Percentiles rank a stretch among this genome's conserved stretches.
These are phyloP conservation scores for Alternaria sp. DNA, from an alignment of 2,329 filamentous ascomycete species.

Conservation along the genomic window DNA sequence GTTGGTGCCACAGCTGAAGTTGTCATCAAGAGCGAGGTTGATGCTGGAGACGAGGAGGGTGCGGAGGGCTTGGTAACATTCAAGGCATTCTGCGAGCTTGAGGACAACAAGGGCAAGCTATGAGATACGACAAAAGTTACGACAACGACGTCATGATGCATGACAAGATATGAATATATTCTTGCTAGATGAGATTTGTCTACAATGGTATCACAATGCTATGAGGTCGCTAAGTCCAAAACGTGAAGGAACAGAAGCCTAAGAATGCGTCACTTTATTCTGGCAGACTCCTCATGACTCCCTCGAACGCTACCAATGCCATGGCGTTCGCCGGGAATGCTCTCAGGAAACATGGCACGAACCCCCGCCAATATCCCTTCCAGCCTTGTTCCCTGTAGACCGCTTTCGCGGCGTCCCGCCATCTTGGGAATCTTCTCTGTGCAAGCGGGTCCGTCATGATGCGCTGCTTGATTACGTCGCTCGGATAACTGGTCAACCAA, in stretches of 20 bases:
- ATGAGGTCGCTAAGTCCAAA: not conserved
- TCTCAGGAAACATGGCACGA: constrained; percentile 89
- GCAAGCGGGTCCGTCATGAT: constrained; percentile 96
- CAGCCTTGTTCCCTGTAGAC: constrained; percentile 80
- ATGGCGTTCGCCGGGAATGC: constrained; percentile 97
- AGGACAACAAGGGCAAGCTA: constrained; percentile 42
- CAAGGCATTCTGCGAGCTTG: constrained; percentile 90
- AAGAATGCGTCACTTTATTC: constrained; percentile 26
- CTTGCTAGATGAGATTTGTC: not conserved
- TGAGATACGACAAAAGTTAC: constrained; percentile 16
- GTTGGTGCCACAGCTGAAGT: constrained; percentile 89
- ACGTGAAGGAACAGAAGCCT: not conserved
- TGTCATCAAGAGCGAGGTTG: constrained; percentile 73
- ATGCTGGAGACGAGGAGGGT: constrained; percentile 44
- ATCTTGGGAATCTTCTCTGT: constrained; percentile 70
- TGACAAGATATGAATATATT: not conserved
- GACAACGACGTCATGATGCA: not conserved
- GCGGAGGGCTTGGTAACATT: constrained; percentile 81
- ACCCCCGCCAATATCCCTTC: constrained; percentile 89
- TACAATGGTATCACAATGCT: constrained; percentile 4
- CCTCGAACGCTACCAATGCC: constrained; percentile 92
- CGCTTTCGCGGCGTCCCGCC: constrained; percentile 80
- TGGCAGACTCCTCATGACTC: constrained; percentile 73
- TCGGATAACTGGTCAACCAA: constrained; percentile 92
- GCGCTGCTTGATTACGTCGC: constrained; percentile 92